Evolutionary conservation across 106 monocot genomes (phyloP).

Genomic region (Phalaenopsis aphrodite): DNA sequence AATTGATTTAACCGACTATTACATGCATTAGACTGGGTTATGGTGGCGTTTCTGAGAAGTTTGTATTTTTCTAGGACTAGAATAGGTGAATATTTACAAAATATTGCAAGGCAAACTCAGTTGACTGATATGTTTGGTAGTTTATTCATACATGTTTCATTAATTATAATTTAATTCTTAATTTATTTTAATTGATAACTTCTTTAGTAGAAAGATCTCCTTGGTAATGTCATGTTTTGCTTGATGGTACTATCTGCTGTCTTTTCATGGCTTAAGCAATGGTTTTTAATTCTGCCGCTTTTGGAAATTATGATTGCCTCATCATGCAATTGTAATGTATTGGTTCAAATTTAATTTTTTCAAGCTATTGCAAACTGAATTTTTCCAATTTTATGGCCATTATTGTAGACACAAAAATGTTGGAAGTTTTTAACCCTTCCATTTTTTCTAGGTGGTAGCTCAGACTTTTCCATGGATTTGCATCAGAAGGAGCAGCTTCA

Average conservation of each 20-base stretch:
- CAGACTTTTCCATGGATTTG: conserved; percentile 79
- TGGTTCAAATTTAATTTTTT: too few relatives aligned
- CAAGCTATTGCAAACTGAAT: too few relatives aligned
- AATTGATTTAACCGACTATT: background rate
- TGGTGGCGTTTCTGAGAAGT: background rate
- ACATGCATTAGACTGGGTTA: background rate
- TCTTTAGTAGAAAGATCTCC: background rate
- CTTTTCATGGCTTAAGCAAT: background rate
- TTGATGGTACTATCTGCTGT: background rate
- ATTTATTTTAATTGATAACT: too few relatives aligned
- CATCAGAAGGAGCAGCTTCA: conserved; percentile 89
- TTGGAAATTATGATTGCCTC: background rate
- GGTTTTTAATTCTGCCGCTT: background rate
- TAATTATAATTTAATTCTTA: background rate
- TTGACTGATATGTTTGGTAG: background rate
- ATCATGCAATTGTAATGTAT: background rate
- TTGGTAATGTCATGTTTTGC: background rate
- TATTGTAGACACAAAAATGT: background rate
- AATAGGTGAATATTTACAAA: background rate
- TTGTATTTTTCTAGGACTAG: background rate
- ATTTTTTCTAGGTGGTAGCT: conserved; percentile 36
- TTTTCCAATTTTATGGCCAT: background rate
- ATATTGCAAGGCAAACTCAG: background rate
- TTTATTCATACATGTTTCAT: background rate
- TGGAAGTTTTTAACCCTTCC: background rate